Evolutionary conservation across 352 stramenopile genomes (phyloP), one percentile per base, ranked within the genome.

Genomic region (Albugo candida): DNA sequence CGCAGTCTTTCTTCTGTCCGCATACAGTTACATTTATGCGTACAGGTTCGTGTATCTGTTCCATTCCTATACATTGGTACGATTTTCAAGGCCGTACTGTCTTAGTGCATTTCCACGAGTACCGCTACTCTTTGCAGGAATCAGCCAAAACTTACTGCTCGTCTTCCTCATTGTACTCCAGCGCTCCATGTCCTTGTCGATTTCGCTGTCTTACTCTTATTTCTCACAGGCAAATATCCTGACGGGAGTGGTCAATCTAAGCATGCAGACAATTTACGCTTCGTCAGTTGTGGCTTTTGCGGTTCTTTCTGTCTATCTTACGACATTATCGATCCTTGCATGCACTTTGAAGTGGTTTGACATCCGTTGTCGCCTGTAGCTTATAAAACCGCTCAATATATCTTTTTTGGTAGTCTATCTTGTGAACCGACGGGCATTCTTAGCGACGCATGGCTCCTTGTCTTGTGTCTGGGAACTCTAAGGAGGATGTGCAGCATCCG

Each of bases 71-170:
- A n/a, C n/a, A 18, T 39, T 36, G 34, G 8, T 17, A 20, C 31
- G 17, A 19, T 45, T 51, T 11, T 49, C 31, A 20, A 45, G 13
- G n/a, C 16, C 1, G 11, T 53, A 27, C 13, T 36, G 41, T 24
- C 37, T 11, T 49, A 89, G 74, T 39, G 68, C 87, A 46, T 52
- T 81, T 5, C 68, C 77, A 3, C 64, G 68, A 31, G 69, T 68
- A 14, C 74, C 75, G 13, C 43, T 84, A 18, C 51, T 91, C 5
- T 91, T 72, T 50, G 55, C 67, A 19, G 77, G 77, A 52, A 62
- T 83, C 40, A 85, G 77, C 46, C 70, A 66, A 57, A 91, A 86
- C 60, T 75, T 87, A 56, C 65, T 91, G 47, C 86, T 87, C 48
- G 54, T 87, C 45, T 91, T 91, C 45, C 58, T 91, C 46, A 50